These are phyloP conservation scores for Tarenaya hassleriana DNA, from an alignment of 345 rosid species.

Conservation along the genomic window DNA sequence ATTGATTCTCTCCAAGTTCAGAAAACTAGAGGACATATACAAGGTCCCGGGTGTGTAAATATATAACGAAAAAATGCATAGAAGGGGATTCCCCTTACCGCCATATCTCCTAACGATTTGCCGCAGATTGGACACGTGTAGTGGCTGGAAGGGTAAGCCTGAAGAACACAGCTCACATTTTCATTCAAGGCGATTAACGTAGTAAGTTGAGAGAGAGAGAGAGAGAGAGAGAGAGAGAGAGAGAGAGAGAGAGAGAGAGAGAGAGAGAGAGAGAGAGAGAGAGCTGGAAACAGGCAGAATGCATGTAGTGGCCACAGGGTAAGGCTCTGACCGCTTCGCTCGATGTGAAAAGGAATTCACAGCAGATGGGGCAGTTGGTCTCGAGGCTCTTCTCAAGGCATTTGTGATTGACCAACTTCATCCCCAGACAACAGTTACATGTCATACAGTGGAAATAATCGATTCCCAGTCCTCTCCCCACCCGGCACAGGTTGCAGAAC, in stretches of 20 bases:
- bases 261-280: slow-evolving; percentile 1
- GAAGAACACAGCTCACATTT: slow-evolving; percentile 15
- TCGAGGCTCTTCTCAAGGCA: slow-evolving; percentile 86
- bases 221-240: slow-evolving; percentile 11
- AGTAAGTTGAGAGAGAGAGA: slow-evolving; percentile 5
- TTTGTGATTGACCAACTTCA: slow-evolving; percentile 66
- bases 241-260: slow-evolving; percentile 12
- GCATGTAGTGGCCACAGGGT: slow-evolving; percentile 94
- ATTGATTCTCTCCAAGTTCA: too few relatives aligned
- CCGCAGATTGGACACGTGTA: slow-evolving; percentile 90
- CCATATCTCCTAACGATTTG: slow-evolving; percentile 96
- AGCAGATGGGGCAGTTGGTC: slow-evolving; percentile 86
- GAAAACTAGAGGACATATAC: too few relatives aligned
- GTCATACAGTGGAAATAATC: slow-evolving; percentile 96
- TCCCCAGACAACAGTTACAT: slow-evolving; percentile 82
- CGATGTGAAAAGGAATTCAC: slow-evolving; percentile 81
- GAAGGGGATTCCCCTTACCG: slow-evolving; percentile 38
- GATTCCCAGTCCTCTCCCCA: slow-evolving; percentile 78
- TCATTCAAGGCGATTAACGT: slow-evolving; percentile 6
- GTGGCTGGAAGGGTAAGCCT: slow-evolving; percentile 96
- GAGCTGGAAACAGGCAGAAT: slow-evolving; percentile 93
- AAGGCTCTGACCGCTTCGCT: slow-evolving; percentile 77
- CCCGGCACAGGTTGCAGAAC: slow-evolving; percentile 88
- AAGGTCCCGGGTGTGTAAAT: neutral
- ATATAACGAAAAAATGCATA: neutral